These are phyloP conservation scores for Tirmania nivea DNA, from an alignment of 495 filamentous ascomycete genomes.

Conservation along the genomic window DNA sequence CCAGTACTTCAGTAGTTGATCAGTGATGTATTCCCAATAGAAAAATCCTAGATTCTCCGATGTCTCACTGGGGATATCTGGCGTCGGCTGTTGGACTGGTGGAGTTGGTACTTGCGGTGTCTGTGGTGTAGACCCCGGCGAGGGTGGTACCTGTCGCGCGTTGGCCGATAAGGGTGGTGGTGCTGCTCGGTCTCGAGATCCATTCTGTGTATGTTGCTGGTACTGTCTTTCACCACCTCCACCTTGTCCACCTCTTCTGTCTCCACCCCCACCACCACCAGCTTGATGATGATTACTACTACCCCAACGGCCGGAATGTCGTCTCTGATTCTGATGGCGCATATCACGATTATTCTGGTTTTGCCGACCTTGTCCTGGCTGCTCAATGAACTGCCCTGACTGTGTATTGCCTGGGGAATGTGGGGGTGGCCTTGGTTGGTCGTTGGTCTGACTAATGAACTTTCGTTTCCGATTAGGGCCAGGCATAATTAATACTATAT, in stretches of 20 bases:
- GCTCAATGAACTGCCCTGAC: neutral
- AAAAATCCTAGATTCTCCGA: conserved; percentile 18
- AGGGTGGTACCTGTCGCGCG: too few relatives aligned
- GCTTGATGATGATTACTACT: neutral
- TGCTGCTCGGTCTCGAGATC: too few relatives aligned
- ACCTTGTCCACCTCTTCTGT: neutral
- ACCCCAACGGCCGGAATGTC: neutral
- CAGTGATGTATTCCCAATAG: conserved; percentile 36
- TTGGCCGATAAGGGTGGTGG: too few relatives aligned
- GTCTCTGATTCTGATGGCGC: neutral
- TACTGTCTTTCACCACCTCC: neutral
- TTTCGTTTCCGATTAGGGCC: neutral
- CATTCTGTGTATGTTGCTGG: neutral
- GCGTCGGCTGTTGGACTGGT: neutral
- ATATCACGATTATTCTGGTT: neutral
- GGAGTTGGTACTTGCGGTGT: too few relatives aligned
- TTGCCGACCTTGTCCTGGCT: neutral
- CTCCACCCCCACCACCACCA: neutral
- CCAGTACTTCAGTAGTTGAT: conserved; percentile 31
- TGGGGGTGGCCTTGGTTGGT: neutral
- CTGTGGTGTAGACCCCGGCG: too few relatives aligned
- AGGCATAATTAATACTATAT: neutral
- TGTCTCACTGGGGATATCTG: neutral
- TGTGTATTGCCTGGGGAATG: neutral
- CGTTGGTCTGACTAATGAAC: neutral